Base-by-base conservation (phyloP, 148 eudicot species). In the Linanthus parryae region DNA sequence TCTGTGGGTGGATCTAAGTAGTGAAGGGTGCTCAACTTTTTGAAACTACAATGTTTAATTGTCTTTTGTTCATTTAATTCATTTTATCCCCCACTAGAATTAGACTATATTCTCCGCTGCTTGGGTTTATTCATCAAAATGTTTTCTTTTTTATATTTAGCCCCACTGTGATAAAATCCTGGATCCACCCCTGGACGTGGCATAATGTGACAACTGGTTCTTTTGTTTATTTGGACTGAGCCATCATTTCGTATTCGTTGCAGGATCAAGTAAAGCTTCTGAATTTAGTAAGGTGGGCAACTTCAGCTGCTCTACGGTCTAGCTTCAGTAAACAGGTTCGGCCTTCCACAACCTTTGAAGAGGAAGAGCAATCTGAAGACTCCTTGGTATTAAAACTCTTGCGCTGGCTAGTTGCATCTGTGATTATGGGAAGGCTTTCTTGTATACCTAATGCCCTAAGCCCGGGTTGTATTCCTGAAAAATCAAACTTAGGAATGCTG, bases 401-500 rank as follows among this genome's bases (percentile, higher is more conserved):
- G 49, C 82, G 81, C 13, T 92, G 98, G 98, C 69, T 92, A 44
- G 73, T 78, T 44, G 98, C 96, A 37, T 83, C 94, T 21, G 78
- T 74, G 39, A 75, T 92, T 31, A 66, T 75, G 27, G 76, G 76
- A 56, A 65, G 59, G 56, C 62, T 65, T 48, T 76, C 86, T 33
- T 52, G 24, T 52, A 70, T 65, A 30, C 57, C 27, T 8, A 59
- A 38, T 33, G 52, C 39, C 49, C 40, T 52, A 38, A 50, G 42
- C 50, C 14, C 47, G 8, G 56, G 56, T 24, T 58, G 27, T 48
- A 28, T 51, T 56, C 44, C 22, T 22, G 71, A 51, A 19, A 61
- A 33, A 46, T 39, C 73, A 19, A 56, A 54, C 52, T 46, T 30
- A 48, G 62, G 56, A 52, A 73, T 73, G 52, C 62, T 91, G 68